Evolutionary conservation across 495 filamentous ascomycete genomes (phyloP), one percentile per base, ranked within the genome.

Genomic region (Xylona heveae): DNA sequence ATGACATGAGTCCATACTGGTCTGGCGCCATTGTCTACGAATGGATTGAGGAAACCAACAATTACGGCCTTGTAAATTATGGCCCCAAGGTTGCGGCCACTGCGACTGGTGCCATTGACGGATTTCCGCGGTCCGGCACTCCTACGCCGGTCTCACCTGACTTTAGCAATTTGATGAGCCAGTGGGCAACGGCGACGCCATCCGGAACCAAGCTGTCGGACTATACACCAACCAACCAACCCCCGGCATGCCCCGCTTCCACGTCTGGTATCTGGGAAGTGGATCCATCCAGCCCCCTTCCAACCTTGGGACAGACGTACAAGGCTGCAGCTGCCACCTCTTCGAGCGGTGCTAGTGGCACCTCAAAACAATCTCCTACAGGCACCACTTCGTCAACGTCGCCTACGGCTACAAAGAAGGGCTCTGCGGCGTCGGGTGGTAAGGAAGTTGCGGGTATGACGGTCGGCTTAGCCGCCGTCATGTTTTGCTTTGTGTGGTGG

Each of bases 1-100:
- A 49, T 1, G 47, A 77, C 2, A 90, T 92, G 82, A 50, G 53
- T 5, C 49, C 55, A 33, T 65, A 71, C 34, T 92, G 80, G 78
- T 82, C 74, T 18, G 82, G 82, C 34, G 57, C 75, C 20, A 82
- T 90, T 35, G 58, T 85, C 39, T 91, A 91, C 51, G 80, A 92
- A 50, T 92, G 81, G 81, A 77, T 92, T 35, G 52, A 83, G 45
- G 82, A 90, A 50, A 56, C 64, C 28, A 92, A 90, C 49, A 52
- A 80, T 43, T 92, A 90, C 47, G 82, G 82, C 33, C 56, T 92
- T 22, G 68, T 92, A 47, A 73, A 62, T 25, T 92, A 92, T 47
- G 81, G 76, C 6, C 57, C 60, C 3, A 47, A 44, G 27, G 55
- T 61, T 5, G 58, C 53, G 13, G 58, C 40, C 15, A 54, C 61